Evolutionary conservation across 768 basidiomycete species (phyloP), one percentile per base, ranked within the genome.

Genomic region (Lactifluus pinguis): DNA sequence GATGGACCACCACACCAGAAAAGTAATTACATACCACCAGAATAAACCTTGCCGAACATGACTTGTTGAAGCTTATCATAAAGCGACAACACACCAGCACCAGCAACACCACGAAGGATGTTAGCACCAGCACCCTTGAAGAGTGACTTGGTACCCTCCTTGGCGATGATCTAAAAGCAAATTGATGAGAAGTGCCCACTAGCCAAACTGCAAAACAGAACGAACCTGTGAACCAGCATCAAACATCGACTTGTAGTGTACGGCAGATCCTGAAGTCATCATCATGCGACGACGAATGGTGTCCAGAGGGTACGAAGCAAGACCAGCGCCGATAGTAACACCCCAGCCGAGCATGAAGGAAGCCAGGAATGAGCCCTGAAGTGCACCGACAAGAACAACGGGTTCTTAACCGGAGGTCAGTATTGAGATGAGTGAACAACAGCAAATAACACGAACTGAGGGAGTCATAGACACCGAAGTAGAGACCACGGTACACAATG

Each of bases 201-300:
- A 3, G n/a, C 4, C 4, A n/a, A 29, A 6, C 19, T 30, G 1
- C 14, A 17, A 44, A 32, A 44, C 1, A 0, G 5, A 13, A 56
- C 57, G 30, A 56, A 57, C 65, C 64, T 97, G 92, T 34, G 88
- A 82, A 63, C 85, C 92, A 72, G 95, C 95, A 71, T 98, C 95
- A 75, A 95, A 88, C 94, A 98, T 98, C 68, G 90, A 92, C 83
- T 95, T 95, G 87, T 98, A 98, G 86, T 98, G 94, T 63, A 88
- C 85, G 70, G 83, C 83, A 70, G 85, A 87, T 69, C 95, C 97
- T 25, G 95, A 98, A 41, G 97, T 98, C 95, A 98, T 98, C 97
- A 99, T 99, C 97, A 99, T 99, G 69, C 97, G 93, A 87, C 97
- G 95, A 87, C 95, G 90, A 69, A 93, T 92, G 60, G 92, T 93